Evolutionary conservation across 805 yeast species (phyloP), one percentile per base, ranked within the genome.

Genomic region (Zygosaccharomyces bisporus): DNA sequence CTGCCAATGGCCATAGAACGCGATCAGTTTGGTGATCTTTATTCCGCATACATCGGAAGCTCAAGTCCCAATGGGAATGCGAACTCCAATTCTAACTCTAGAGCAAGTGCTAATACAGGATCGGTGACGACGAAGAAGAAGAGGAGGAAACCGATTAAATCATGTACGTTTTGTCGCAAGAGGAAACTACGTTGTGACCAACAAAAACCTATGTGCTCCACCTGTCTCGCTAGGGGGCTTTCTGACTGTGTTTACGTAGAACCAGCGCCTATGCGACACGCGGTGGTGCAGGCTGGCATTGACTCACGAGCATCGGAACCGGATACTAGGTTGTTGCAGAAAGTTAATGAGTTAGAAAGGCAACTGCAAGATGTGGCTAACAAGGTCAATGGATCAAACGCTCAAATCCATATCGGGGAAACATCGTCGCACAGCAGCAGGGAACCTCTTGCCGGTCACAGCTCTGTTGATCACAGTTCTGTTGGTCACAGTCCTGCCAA

Each of bases 131-230:
- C 21, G 14, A 36, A 24, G 34, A 46, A 39, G 32, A 53, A 51
- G 23, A 51, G 63, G 44, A 46, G 52, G 13, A 60, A 58, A 32
- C 52, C 52, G 13, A 56, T 58, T 8, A 59, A 59, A 38, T 55
- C 65, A 3, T 60, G 65, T 40, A 33, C 48, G 6, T 60, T 58
- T 37, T 61, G 67, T 41, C 49, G 64, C 7, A 51, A 44, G 23
- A 49, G 66, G 16, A 60, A 62, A 39, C 44, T 61, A 23, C 57
- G 57, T 41, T 62, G 67, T 47, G 61, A 60, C 40, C 60, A 59
- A 35, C 34, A 29, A 27, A 52, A 47, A 34, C 66, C 67, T 4
- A 45, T 52, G 13, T 62, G 66, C 24, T 52, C 61, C 8, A 51
- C 60, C 13, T 61, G 66, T 36, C 17, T 36, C 7, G 46, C 56